A percentile compares a stretch with the other conserved stretches of the same genome.
These are phyloP conservation scores for Trypanosoma scelopori DNA, from an alignment of 208 protist genomes.

Conservation along the genomic window DNA sequence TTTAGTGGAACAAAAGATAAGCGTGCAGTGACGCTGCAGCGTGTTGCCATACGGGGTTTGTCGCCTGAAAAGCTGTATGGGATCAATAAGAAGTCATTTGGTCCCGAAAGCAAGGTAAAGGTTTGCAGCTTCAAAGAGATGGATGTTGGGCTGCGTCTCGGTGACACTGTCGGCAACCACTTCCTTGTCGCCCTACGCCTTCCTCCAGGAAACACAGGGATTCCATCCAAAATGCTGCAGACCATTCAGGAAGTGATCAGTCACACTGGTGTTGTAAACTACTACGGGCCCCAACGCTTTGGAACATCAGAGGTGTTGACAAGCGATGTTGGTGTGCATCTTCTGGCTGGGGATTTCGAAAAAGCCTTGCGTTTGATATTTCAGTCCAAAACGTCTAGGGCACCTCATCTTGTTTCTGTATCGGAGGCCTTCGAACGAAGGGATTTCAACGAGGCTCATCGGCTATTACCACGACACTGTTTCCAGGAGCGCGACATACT, in stretches of 20 bases:
- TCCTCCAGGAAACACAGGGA: slow-evolving; percentile 26
- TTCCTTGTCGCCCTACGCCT: slow-evolving; percentile 91
- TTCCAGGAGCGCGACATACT: slow-evolving; percentile 85
- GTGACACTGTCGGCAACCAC: slow-evolving; percentile 89
- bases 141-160: slow-evolving; percentile 67
- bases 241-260: slow-evolving; percentile 34
- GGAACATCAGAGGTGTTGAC: slow-evolving; percentile 92
- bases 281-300: slow-evolving; percentile 95
- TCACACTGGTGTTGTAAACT: slow-evolving; percentile 92
- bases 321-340: slow-evolving; percentile 81
- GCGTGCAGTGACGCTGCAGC: slow-evolving; percentile 93
- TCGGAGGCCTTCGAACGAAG: slow-evolving; percentile 32
- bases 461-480: slow-evolving; percentile 69
- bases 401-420: slow-evolving; percentile 43
- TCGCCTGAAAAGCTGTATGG: slow-evolving; percentile 45
- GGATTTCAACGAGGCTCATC: slow-evolving; percentile 50
- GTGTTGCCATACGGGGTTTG: slow-evolving; percentile 75
- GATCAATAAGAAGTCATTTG: slow-evolving; percentile 68
- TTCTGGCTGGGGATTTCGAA: slow-evolving; percentile 77
- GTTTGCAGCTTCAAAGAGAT: slow-evolving; percentile 81
- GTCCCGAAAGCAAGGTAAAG: slow-evolving; percentile 50
- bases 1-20: slow-evolving; percentile 97
- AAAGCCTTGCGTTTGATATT: slow-evolving; percentile 75
- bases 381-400: slow-evolving; percentile 54
- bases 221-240: slow-evolving; percentile 2